phyloP scores from a whole-genome alignment of 106 monocot species.

The Iris macrosiphon region DNA sequence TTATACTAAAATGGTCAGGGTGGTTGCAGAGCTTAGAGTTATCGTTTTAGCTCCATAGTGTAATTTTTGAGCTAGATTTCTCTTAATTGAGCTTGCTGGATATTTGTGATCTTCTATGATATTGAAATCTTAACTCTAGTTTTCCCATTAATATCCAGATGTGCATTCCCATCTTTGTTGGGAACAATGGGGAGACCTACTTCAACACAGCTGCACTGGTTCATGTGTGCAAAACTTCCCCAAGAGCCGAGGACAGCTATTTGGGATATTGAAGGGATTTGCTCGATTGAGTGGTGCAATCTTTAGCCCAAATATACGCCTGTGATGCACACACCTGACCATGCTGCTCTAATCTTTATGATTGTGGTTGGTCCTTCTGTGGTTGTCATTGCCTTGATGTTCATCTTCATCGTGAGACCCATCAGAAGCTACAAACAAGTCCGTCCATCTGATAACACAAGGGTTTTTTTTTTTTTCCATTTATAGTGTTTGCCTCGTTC shows the following conservation, averaged over 20 bases:
- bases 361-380: constrained; percentile 78
- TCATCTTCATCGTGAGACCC: constrained; percentile 72
- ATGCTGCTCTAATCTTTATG: constrained; percentile 63
- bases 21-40: constrained; percentile 65
- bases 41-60: too few species aligned
- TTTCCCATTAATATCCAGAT: constrained; percentile 53
- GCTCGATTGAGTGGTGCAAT: constrained; percentile 87
- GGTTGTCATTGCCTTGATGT: constrained; percentile 68
- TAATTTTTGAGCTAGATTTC: too few species aligned
- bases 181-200: constrained; percentile 85
- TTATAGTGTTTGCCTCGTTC: constrained; percentile 55
- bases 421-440: constrained; percentile 81
- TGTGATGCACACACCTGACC: constrained; percentile 46
- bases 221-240: constrained; percentile 92
- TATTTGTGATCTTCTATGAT: too few species aligned
- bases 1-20: too few species aligned
- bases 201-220: constrained; percentile 88
- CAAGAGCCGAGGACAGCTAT: constrained; percentile 68
- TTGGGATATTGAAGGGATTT: constrained; percentile 87
- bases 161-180: constrained; percentile 77
- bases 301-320: constrained; percentile 68
- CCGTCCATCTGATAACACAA: constrained; percentile 44
- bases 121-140: constrained; percentile 28
- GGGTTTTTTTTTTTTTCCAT: constrained; percentile 63
- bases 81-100: too few species aligned